Evolutionary conservation across 345 rosid species (phyloP).

Genomic region (Populus alba): DNA sequence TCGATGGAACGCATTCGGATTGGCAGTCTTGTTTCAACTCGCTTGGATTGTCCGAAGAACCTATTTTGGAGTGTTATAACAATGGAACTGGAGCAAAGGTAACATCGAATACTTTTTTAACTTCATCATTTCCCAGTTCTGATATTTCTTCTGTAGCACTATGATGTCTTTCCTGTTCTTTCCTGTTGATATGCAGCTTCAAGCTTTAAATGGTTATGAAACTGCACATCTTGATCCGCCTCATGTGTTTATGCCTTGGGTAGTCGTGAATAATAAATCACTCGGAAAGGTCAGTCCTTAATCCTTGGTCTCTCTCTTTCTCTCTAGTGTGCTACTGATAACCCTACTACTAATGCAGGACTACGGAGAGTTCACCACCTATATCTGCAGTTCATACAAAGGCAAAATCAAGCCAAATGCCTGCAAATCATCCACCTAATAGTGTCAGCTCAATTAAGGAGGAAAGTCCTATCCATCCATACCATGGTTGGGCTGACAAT

Average conservation of each 20-base stretch:
- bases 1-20: conserved; percentile 25
- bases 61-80: conserved; percentile 25
- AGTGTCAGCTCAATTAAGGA: conserved; percentile 2
- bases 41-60: conserved; percentile 26
- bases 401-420: conserved; percentile 26
- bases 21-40: conserved; percentile 36
- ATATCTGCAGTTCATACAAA: conserved; percentile 39
- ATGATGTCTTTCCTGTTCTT: neutral
- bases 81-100: conserved; percentile 38
- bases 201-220: conserved; percentile 21
- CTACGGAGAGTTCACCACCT: conserved; percentile 24
- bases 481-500: neutral
- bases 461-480: neutral
- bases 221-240: conserved; percentile 38
- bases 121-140: neutral
- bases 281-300: conserved; percentile 26
- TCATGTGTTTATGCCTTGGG: conserved; percentile 39
- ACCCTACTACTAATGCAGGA: conserved; percentile 29
- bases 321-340: neutral
- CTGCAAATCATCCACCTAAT: conserved; percentile 18
- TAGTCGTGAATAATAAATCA: conserved; percentile 33
- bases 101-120: neutral
- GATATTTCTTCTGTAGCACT: neutral
- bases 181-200: conserved; percentile 31
- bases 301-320: neutral